Evolutionary conservation across 805 yeast genomes (phyloP).

Genomic region (Candida caryicola): DNA sequence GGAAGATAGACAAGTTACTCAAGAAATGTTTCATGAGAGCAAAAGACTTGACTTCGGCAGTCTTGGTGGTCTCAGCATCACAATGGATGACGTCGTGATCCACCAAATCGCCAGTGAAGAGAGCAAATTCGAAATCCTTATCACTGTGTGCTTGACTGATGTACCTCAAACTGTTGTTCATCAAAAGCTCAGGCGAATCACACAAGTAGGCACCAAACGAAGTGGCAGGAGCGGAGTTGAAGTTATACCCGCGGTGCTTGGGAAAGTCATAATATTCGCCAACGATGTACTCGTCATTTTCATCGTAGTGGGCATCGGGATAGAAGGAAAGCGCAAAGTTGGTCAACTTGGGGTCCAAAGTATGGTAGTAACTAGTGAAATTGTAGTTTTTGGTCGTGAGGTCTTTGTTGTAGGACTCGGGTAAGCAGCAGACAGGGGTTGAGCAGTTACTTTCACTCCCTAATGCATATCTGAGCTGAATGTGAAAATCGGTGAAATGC

Average conservation of each 20-base stretch:
- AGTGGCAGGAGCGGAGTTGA: constrained; percentile 51
- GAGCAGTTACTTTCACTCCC: constrained; percentile 62
- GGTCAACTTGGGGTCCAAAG: constrained; percentile 10
- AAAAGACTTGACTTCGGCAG: constrained; percentile 69
- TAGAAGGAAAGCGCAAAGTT: constrained; percentile 24
- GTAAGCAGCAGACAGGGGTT: constrained; percentile 58
- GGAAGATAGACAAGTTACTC: constrained; percentile 53
- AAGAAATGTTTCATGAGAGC: constrained; percentile 53
- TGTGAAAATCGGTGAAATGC: constrained; percentile 66
- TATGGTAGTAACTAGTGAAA: constrained; percentile 28
- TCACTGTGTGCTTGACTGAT: constrained; percentile 34
- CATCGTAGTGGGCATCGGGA: constrained; percentile 30
- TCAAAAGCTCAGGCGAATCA: constrained; percentile 62
- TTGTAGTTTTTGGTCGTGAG: constrained; percentile 24
- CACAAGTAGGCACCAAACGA: constrained; percentile 61
- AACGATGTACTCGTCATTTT: constrained; percentile 20
- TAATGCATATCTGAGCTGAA: constrained; percentile 51
- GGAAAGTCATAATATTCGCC: constrained; percentile 37
- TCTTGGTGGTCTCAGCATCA: constrained; percentile 62
- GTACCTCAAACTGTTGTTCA: constrained; percentile 55
- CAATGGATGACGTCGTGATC: constrained; percentile 59
- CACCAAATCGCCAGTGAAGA: constrained; percentile 73
- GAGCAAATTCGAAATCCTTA: constrained; percentile 52
- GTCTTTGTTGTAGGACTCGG: constrained; percentile 40
- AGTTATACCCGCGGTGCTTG: constrained; percentile 23